Percentiles rank a stretch among this genome's conserved stretches.
Evolutionary conservation across 495 filamentous ascomycete genomes (phyloP).

Genomic region (Neurospora sp.): DNA sequence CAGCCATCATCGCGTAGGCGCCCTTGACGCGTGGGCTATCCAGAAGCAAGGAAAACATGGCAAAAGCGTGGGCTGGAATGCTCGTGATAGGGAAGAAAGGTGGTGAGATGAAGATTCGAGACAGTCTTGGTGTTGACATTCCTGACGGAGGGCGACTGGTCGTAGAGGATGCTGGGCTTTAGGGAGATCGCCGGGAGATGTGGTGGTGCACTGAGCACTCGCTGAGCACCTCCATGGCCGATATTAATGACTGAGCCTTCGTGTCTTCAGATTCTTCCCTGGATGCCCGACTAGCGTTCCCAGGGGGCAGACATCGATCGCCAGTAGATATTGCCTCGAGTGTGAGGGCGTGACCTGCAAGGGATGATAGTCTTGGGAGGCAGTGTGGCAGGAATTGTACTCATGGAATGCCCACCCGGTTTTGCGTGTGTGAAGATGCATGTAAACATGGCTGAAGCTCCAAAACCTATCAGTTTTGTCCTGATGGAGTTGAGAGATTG

Average conservation of each 20-base stretch:
- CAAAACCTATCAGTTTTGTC: background rate
- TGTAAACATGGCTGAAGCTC: background rate
- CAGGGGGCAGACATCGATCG: background rate
- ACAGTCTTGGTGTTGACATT: background rate
- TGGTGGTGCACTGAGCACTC: background rate
- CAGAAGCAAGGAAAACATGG: background rate
- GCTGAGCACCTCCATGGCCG: background rate
- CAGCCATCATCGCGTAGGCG: background rate
- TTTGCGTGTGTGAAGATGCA: background rate
- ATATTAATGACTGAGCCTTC: too few species aligned
- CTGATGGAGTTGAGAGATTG: background rate
- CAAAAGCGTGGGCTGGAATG: background rate
- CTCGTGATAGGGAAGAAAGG: background rate
- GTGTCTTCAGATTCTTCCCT: background rate
- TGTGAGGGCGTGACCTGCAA: background rate
- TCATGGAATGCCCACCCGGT: background rate
- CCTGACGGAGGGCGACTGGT: background rate
- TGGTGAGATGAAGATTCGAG: background rate
- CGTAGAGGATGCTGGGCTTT: background rate
- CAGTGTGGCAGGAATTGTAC: background rate
- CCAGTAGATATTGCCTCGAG: background rate
- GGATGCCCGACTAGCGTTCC: background rate
- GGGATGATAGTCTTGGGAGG: background rate
- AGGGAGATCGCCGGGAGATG: background rate
- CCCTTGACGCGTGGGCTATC: background rate